Evolutionary conservation across 2,329 filamentous ascomycete genomes (phyloP).

Genomic region (Xylaria sp.): DNA sequence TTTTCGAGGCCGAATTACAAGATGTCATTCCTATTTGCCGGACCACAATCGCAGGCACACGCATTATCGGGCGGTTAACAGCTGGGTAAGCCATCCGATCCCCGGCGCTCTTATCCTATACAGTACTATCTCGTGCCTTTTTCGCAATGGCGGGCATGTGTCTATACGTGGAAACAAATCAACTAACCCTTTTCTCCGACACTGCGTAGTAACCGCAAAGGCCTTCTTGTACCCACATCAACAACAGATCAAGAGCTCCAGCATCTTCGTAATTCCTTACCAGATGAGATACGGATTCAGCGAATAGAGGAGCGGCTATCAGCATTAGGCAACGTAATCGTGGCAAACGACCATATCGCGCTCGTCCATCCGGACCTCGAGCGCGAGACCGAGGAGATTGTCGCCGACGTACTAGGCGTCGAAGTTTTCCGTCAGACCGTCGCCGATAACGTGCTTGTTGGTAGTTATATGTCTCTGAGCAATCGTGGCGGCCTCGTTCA

Average conservation of each 20-base stretch:
- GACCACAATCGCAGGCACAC: slow-evolving; percentile 94
- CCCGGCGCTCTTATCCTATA: not conserved
- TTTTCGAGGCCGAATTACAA: slow-evolving; percentile 97
- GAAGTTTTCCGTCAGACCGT: slow-evolving; percentile 95
- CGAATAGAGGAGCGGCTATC: slow-evolving; percentile 97
- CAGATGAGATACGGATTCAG: slow-evolving; percentile 92
- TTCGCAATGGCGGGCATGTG: slow-evolving; percentile 2
- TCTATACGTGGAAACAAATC: not conserved
- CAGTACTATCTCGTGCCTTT: not conserved
- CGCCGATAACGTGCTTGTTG: slow-evolving; percentile 95
- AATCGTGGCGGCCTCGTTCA: slow-evolving; percentile 98
- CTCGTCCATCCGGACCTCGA: slow-evolving; percentile 96
- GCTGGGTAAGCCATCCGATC: slow-evolving; percentile 73
- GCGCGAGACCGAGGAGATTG: slow-evolving; percentile 98
- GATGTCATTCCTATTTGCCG: slow-evolving; percentile 97
- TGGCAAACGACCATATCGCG: slow-evolving; percentile 95
- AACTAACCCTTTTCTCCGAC: slow-evolving; percentile 22
- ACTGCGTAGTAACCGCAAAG: slow-evolving; percentile 83
- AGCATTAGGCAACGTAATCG: slow-evolving; percentile 96
- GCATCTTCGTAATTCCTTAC: slow-evolving; percentile 94
- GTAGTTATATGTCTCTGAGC: slow-evolving; percentile 94
- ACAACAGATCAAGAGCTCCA: slow-evolving; percentile 98
- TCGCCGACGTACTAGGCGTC: slow-evolving; percentile 90
- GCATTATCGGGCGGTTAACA: slow-evolving; percentile 95
- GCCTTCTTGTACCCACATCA: slow-evolving; percentile 92